A percentile compares a stretch with the other conserved stretches of the same genome.
Conservation (phyloP, 345 rosid genomes). For the Salix udensis region DNA sequence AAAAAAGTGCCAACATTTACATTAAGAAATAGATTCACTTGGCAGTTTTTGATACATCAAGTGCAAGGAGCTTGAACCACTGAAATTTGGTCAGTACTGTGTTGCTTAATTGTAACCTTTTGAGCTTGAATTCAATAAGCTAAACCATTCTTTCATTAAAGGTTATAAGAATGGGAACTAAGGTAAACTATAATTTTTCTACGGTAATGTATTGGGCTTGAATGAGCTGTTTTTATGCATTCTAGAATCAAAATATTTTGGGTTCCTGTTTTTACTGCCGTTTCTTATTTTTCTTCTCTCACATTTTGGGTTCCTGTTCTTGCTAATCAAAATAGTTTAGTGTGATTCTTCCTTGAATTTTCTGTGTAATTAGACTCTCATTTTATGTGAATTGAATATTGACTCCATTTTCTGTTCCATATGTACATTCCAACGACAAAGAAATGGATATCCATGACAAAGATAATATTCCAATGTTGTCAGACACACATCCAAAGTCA, state of each 20-base stretch:
- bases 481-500: slow-evolving; percentile 28
- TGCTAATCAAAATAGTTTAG: background rate
- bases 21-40: background rate
- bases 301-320: background rate
- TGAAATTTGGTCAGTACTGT: background rate
- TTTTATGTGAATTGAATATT: background rate
- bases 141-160: background rate
- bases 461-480: slow-evolving; percentile 68
- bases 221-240: background rate
- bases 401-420: background rate
- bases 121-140: background rate
- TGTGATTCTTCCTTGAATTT: background rate
- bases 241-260: too few relatives aligned
- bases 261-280: background rate
- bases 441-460: slow-evolving; percentile 51
- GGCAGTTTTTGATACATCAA: background rate
- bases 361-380: background rate
- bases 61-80: background rate
- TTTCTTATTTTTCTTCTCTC: background rate
- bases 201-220: background rate
- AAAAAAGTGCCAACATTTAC: too few relatives aligned
- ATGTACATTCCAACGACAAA: background rate
- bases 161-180: background rate
- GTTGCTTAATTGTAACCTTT: background rate
- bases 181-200: background rate